Conservation (phyloP, 345 rosid genomes). For the Arabis alpina region DNA sequence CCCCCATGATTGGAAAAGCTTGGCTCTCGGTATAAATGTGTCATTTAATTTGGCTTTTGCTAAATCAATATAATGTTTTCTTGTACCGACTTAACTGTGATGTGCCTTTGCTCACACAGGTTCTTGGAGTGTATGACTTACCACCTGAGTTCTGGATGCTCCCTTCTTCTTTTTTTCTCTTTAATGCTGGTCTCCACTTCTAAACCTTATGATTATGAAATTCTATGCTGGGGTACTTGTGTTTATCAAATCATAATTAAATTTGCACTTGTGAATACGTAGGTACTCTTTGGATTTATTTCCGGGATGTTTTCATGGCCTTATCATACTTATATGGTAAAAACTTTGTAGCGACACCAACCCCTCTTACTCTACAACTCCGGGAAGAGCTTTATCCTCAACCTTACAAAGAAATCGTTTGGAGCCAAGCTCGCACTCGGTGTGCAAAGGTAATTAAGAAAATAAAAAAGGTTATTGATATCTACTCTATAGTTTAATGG, state of each 20-base stretch:
- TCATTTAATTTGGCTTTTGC: too few relatives aligned
- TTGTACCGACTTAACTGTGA: too few relatives aligned
- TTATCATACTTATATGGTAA: conserved; percentile 49
- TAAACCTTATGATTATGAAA: too few relatives aligned
- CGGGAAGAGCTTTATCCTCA: conserved; percentile 49
- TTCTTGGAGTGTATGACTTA: conserved; percentile 49
- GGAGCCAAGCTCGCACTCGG: conserved; percentile 44
- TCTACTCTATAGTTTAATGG: too few relatives aligned
- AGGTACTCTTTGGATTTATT: conserved; percentile 15
- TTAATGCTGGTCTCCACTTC: neutral
- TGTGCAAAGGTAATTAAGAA: conserved; percentile 37
- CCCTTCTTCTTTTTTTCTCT: conserved; percentile 38
- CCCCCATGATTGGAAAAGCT: neutral
- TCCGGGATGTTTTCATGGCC: conserved; percentile 10
- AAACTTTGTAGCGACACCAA: conserved; percentile 41
- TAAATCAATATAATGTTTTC: neutral
- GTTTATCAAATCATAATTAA: too few relatives aligned
- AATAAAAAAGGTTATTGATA: too few relatives aligned
- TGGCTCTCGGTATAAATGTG: conserved; percentile 1
- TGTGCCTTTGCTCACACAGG: neutral
- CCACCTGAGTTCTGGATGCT: conserved; percentile 62
- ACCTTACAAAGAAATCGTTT: conserved; percentile 45
- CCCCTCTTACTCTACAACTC: conserved; percentile 34
- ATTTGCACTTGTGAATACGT: too few relatives aligned
- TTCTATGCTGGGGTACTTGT: too few relatives aligned